Base-by-base conservation (phyloP, 108 stramenopile genomes). In the Cafeteria roenbergensis region DNA sequence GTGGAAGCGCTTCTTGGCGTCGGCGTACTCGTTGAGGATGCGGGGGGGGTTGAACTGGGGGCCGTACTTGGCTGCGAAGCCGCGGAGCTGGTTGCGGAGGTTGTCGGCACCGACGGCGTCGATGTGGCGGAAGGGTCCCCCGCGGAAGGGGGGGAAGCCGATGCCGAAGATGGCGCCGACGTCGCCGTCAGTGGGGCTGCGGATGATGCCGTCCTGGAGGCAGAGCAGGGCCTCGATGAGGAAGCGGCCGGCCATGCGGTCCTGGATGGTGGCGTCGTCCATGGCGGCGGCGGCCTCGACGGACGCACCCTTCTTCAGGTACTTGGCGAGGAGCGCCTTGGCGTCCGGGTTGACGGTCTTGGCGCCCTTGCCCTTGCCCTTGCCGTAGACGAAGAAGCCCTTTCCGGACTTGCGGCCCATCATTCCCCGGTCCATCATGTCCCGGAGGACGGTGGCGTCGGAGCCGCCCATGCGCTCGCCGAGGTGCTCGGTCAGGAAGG, bases 91-190 rank as follows among this genome's bases (percentile, higher is more conserved):
- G 62, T 87, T 90, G 14, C 90, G 88, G 68, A 87, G 94, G 25
- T 80, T 78, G 27, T 80, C 73, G 38, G 84, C 87, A 9, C 94
- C 97, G n/a, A 88, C 63, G 56, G 81, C 75, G 75, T 98, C 97
- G 50, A 98, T 64, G 62, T 92, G 85, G 35, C 91, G 82, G 92
- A 98, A 98, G 31, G 94, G 94, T 17, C 97, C 97, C 24, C 97
- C 97, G n/a, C 86, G 82, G 87, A 95, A 96, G n/a, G 94, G 94
- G 17, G 92, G 90, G 78, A 97, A 96, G 58, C 97, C 97, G 62
- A 92, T 93, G 56, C 97, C 97, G 79, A 99, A 96, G 32, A 99
- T 90, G 17, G 96, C 77, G 36, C 94, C 97, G 76, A 99, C 94
- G 75, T 99, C 94, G 64, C 95, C 97, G 33, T 89, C 92, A 1